phyloP scores from a whole-genome alignment of 805 yeast genomes.

The Metschnikowia noctiluminum region DNA sequence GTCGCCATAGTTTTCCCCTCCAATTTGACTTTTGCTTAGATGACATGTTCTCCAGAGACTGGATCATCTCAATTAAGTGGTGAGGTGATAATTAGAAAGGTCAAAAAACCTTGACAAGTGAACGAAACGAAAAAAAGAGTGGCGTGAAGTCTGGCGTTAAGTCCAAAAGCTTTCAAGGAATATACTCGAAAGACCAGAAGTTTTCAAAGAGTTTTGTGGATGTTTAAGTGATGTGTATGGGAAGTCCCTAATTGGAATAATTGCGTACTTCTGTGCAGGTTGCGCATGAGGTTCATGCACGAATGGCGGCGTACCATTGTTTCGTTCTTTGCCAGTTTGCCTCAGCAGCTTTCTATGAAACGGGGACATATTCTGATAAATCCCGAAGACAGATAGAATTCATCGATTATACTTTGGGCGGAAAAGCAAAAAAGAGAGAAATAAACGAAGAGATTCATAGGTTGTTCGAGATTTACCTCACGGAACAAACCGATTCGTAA shows the following conservation, averaged over 20 bases:
- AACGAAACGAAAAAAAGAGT: not conserved
- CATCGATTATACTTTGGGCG: too few relatives aligned
- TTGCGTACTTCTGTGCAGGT: conserved; percentile 6
- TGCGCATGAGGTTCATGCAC: conserved; percentile 1
- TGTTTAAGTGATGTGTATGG: conserved; percentile 7
- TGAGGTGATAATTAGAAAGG: not conserved
- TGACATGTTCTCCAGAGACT: conserved; percentile 3
- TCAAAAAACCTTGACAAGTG: not conserved
- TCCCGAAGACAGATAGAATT: too few relatives aligned
- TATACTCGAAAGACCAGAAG: not conserved
- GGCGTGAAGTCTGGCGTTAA: not conserved
- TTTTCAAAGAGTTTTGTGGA: not conserved
- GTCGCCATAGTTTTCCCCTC: conserved; percentile 11
- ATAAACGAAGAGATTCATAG: too few relatives aligned
- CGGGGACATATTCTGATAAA: too few relatives aligned
- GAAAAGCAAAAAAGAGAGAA: too few relatives aligned
- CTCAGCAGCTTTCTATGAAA: not conserved
- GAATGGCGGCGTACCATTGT: not conserved
- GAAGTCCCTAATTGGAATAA: conserved; percentile 4
- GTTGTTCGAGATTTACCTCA: too few relatives aligned
- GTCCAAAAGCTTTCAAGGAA: not conserved
- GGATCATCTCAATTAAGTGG: conserved; percentile 4
- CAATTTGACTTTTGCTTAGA: conserved; percentile 10
- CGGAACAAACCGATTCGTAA: not conserved
- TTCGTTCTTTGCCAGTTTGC: not conserved